A percentile compares a stretch with the other conserved stretches of the same genome.
Conservation (phyloP, 208 protist genomes). For the Leishmania amazonensis region DNA sequence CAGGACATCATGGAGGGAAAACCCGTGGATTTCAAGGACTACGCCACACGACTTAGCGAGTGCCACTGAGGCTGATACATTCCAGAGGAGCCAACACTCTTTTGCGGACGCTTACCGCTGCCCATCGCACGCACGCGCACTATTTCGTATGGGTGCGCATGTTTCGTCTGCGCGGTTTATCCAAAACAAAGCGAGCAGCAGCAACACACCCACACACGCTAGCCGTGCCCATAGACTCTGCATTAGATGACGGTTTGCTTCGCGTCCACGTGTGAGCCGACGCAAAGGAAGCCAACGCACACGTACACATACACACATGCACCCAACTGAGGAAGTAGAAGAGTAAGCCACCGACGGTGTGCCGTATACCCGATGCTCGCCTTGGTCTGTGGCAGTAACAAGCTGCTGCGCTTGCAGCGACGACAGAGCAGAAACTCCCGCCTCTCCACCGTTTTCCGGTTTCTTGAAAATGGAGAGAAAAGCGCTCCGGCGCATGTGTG, state of each 20-base stretch:
- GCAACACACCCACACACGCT: not conserved
- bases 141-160: not conserved
- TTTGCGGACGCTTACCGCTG: not conserved
- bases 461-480: not conserved
- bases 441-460: too few species aligned
- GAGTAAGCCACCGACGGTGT: not conserved
- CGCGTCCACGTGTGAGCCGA: not conserved
- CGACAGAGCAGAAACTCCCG: not conserved
- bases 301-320: not conserved
- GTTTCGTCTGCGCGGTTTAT: not conserved
- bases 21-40: slow-evolving; percentile 24
- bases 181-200: not conserved
- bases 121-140: not conserved
- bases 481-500: not conserved
- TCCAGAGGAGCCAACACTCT: not conserved
- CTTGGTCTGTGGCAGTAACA: not conserved
- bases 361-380: not conserved
- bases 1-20: slow-evolving; percentile 13
- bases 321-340: not conserved
- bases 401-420: not conserved
- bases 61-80: not conserved
- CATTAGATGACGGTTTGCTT: not conserved
- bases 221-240: not conserved
- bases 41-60: slow-evolving; percentile 13
- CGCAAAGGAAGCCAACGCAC: not conserved